Conservation (phyloP, 129 eudicot genomes). For the Cynara cardunculus region DNA sequence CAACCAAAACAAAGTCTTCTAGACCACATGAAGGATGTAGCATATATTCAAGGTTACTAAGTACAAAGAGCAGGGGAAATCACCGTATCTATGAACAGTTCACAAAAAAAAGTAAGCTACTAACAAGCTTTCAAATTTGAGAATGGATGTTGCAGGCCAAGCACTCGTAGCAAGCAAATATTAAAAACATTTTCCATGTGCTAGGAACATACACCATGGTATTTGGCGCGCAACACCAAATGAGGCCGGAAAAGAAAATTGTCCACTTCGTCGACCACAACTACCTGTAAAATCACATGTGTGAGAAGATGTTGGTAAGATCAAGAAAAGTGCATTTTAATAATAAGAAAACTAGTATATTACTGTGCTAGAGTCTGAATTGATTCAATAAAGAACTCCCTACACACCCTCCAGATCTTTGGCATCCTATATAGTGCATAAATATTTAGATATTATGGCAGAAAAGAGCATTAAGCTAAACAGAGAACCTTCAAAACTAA, state of each 20-base stretch:
- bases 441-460: not conserved
- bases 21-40: not conserved
- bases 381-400: not conserved
- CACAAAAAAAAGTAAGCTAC: not conserved
- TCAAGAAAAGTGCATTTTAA: not conserved
- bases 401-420: not conserved
- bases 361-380: not conserved
- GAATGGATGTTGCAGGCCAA: not conserved
- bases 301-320: not conserved
- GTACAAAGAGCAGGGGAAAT: not conserved
- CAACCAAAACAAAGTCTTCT: not conserved
- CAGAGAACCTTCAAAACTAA: not conserved
- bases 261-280: constrained; percentile 96
- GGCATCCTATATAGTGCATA: not conserved
- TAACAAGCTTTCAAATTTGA: not conserved
- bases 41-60: not conserved
- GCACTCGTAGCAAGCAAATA: not conserved
- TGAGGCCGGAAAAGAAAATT: constrained; percentile 90
- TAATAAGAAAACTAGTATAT: not conserved
- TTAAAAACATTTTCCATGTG: not conserved
- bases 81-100: not conserved
- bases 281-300: constrained; percentile 55
- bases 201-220: constrained; percentile 69
- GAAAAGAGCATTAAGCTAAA: not conserved
- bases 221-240: constrained; percentile 82